Base-by-base conservation (phyloP, 1,284 basidiomycete genomes). In the Fomitiporia mediterranea region DNA sequence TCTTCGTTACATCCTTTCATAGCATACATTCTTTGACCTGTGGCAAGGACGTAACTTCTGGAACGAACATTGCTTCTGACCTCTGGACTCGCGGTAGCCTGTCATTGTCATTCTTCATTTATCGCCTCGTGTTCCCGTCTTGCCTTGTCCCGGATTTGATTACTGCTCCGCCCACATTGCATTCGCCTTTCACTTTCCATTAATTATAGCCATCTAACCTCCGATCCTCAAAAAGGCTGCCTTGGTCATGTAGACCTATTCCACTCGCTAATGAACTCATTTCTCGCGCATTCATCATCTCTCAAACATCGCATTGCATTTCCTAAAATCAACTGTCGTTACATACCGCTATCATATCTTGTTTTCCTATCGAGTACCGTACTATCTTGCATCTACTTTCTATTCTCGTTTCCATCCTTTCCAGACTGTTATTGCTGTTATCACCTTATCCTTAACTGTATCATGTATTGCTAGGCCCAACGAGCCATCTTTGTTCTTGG, bases 61-160 rank as follows among this genome's bases (percentile, higher is more conserved):
- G 25, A 44, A 25, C 43, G 17, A 17, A n/a, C 19, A 11, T 35
- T 23, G 49, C 25, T 39, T 51, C 35, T 39, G 34, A n/a, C 34
- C 49, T 25, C 30, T 17, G 35, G 9, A 9, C 19, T 42, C 39
- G 9, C 15, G 23, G 8, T 42, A 42, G 9, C 21, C 38, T 38
- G 13, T 49, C 17, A n/a, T n/a, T 23, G 6, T 49, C 25, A 49
- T 51, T 51, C 34, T 51, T 38, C 43, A 44, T 44, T 44, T 21
- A n/a, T 4, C 25, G 15, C 11, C 21, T 6, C 23, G 8, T 44
- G 43, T n/a, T 27, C 23, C 9, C 43, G 23, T 44, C 25, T 44
- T 27, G 23, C 43, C 5, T 27, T 27, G 8, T 21, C 37, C 49
- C 38, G n/a, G 17, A 32, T n/a, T 51, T 23, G 19, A 15, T 28